Conservation (phyloP, 768 basidiomycete genomes). For the Termitomyces sp. region DNA sequence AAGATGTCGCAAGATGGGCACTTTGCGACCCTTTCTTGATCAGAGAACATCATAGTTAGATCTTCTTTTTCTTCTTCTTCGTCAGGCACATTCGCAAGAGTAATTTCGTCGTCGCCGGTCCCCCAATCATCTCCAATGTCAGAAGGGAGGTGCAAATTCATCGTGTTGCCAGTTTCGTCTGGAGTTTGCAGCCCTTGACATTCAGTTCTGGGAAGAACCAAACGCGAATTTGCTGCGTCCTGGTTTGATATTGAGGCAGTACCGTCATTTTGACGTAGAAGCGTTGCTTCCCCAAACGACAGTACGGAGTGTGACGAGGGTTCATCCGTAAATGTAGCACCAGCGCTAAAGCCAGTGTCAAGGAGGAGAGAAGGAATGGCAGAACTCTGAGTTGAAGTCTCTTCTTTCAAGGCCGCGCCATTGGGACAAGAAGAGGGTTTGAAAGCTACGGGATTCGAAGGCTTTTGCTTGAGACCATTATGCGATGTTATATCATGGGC, state of each 20-base stretch:
- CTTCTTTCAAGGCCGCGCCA: not conserved
- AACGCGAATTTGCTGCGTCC: slow-evolving; percentile 2
- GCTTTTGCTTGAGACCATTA: not conserved
- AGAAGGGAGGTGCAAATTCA: slow-evolving; percentile 24
- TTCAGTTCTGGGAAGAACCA: not conserved
- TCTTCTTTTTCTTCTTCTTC: slow-evolving; percentile 19
- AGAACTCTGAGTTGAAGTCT: slow-evolving; percentile 8
- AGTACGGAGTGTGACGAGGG: not conserved
- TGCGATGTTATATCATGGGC: not conserved
- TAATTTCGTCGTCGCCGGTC: slow-evolving; percentile 63
- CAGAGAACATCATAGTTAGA: not conserved
- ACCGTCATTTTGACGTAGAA: slow-evolving; percentile 10
- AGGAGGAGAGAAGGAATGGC: slow-evolving; percentile 17
- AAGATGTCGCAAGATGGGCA: slow-evolving; percentile 26
- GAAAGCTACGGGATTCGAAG: not conserved
- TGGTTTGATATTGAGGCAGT: slow-evolving; percentile 1
- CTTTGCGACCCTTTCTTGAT: slow-evolving; percentile 3
- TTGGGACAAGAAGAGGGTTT: not conserved
- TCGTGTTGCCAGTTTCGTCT: slow-evolving; percentile 3
- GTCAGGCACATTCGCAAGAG: slow-evolving; percentile 9
- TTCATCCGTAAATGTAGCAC: not conserved
- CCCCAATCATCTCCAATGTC: slow-evolving; percentile 54
- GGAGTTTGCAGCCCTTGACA: not conserved
- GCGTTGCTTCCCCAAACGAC: slow-evolving; percentile 17
- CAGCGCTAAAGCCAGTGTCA: not conserved